Evolutionary conservation across 1,284 basidiomycete genomes (phyloP).

Genomic region (Heterobasidion parviporum): DNA sequence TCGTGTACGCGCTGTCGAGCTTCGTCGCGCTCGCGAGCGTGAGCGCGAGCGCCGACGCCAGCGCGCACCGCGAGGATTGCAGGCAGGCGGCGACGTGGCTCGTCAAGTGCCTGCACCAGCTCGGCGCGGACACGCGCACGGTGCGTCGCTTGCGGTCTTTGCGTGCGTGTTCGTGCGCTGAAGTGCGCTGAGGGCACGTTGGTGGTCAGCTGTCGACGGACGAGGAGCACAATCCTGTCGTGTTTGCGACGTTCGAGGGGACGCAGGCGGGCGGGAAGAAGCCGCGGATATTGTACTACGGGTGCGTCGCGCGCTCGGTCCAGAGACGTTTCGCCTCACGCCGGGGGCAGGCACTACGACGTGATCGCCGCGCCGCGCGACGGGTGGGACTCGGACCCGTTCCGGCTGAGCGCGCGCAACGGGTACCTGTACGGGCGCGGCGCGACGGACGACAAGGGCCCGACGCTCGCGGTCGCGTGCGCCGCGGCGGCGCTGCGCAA

Average conservation of each 20-base stretch:
- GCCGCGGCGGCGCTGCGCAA: constrained; percentile 80
- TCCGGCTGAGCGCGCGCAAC: constrained; percentile 75
- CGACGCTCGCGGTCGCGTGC: constrained; percentile 85
- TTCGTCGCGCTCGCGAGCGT: constrained; percentile 87
- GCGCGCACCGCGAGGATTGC: constrained; percentile 75
- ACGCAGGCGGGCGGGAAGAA: constrained; percentile 45
- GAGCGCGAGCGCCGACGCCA: constrained; percentile 43
- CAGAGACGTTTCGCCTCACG: neutral
- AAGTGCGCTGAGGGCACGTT: constrained; percentile 1
- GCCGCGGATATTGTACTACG: constrained; percentile 81
- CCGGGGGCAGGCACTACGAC: constrained; percentile 71
- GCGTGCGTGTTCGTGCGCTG: neutral
- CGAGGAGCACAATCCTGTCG: constrained; percentile 70
- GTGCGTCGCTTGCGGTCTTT: constrained; percentile 32
- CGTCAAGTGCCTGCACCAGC: constrained; percentile 76
- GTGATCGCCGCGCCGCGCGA: constrained; percentile 73
- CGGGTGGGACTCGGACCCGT: constrained; percentile 85
- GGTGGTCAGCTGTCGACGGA: constrained; percentile 49
- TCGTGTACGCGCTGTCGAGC: constrained; percentile 71
- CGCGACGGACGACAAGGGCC: constrained; percentile 89
- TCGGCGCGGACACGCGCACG: constrained; percentile 74
- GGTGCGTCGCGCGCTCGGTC: constrained; percentile 29
- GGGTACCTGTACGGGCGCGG: constrained; percentile 95
- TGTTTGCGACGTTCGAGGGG: constrained; percentile 80
- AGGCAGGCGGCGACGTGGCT: constrained; percentile 88